Conservation (phyloP, 441 rosid species). For the Populus hybrid region DNA sequence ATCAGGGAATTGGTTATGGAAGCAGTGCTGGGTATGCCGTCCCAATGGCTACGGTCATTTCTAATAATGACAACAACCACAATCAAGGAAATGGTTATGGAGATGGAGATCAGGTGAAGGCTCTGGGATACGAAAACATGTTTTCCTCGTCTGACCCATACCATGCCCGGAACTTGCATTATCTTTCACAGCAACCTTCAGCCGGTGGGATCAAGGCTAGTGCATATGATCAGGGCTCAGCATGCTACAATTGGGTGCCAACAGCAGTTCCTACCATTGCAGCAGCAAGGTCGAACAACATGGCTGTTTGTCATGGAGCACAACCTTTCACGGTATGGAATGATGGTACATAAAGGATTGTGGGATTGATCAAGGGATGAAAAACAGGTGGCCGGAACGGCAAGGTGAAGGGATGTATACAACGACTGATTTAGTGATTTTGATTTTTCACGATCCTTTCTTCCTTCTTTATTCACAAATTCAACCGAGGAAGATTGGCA, state of each 20-base stretch:
- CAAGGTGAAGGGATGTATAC: not conserved
- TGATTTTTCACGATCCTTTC: conserved; percentile 5
- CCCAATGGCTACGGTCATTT: conserved; percentile 37
- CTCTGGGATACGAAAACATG: conserved; percentile 28
- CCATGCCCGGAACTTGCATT: conserved; percentile 40
- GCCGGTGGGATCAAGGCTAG: conserved; percentile 18
- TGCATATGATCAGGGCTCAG: conserved; percentile 25
- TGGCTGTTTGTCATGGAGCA: conserved; percentile 46
- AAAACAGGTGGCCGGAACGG: not conserved
- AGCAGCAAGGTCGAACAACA: conserved; percentile 36
- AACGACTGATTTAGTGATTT: not conserved
- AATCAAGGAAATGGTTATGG: conserved; percentile 28
- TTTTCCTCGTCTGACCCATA: conserved; percentile 36
- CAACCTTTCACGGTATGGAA: conserved; percentile 66
- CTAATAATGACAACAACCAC: conserved; percentile 9
- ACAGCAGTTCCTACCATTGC: conserved; percentile 39
- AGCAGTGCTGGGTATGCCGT: conserved; percentile 25
- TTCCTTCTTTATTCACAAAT: not conserved
- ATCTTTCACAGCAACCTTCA: conserved; percentile 37
- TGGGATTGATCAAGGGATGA: not conserved
- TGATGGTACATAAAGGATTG: conserved; percentile 26
- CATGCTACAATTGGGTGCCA: conserved; percentile 50
- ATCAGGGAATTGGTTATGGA: conserved; percentile 29
- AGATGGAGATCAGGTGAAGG: conserved; percentile 27
- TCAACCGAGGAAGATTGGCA: not conserved